A percentile compares a stretch with the other conserved stretches of the same genome.
Evolutionary conservation across 441 rosid genomes (phyloP).

Genomic region (Gossypium davidsonii): DNA sequence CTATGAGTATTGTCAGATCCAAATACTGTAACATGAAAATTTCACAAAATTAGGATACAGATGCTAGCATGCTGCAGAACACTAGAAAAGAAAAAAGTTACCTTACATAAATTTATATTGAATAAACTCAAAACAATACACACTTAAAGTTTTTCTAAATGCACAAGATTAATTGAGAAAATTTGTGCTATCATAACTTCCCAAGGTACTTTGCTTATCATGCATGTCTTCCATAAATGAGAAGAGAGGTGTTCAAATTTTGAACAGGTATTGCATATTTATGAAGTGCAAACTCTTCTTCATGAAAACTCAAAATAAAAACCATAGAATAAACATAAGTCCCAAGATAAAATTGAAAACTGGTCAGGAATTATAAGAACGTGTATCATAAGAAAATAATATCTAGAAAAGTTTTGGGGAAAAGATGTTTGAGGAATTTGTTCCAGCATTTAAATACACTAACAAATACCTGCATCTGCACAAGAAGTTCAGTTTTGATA

Average conservation of each 20-base stretch:
- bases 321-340: not conserved
- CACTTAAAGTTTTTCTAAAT: not conserved
- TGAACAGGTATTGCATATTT: not conserved
- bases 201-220: not conserved
- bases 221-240: not conserved
- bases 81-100: not conserved
- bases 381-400: not conserved
- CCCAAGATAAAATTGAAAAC: not conserved
- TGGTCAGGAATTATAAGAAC: not conserved
- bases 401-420: not conserved
- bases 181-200: not conserved
- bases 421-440: not conserved
- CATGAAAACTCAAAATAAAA: not conserved
- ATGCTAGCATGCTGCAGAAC: not conserved
- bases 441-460: not conserved
- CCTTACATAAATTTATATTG: not conserved
- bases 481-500: conserved; percentile 97
- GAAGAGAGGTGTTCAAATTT: not conserved
- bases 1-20: not conserved
- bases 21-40: not conserved
- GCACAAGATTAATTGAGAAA: not conserved
- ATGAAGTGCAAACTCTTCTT: not conserved
- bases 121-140: not conserved
- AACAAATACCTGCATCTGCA: conserved; percentile 90
- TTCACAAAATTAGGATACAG: not conserved